Conservation (phyloP, 192 early-diverging fungal genomes). For the Coemansia sp. region DNA sequence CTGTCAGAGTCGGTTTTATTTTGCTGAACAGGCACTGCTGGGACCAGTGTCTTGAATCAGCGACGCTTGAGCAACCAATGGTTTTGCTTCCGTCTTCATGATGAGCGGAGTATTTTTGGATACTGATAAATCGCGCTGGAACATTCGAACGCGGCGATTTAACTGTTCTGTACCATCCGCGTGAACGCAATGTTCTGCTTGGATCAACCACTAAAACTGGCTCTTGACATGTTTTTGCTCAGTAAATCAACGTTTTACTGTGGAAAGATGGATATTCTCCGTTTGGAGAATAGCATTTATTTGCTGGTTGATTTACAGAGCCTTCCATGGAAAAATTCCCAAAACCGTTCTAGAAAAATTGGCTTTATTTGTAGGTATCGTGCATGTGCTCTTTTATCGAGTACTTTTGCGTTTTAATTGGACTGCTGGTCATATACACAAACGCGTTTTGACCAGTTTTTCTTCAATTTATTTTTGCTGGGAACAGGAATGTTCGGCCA, state of each 20-base stretch:
- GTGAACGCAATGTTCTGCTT: not conserved
- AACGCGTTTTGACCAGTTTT: not conserved
- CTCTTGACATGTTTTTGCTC: not conserved
- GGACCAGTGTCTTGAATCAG: too few species aligned
- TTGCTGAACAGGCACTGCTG: too few species aligned
- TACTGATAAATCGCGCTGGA: slow-evolving; percentile 7
- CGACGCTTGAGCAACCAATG: not conserved
- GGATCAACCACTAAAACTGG: not conserved
- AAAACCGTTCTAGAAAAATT: slow-evolving; percentile 1
- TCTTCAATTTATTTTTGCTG: not conserved
- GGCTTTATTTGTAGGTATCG: not conserved
- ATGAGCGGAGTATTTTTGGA: slow-evolving; percentile 2
- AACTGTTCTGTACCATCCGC: not conserved
- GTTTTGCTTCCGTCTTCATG: not conserved
- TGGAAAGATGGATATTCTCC: slow-evolving; percentile 4
- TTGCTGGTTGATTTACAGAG: not conserved
- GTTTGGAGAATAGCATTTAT: not conserved
- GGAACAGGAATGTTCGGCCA: not conserved
- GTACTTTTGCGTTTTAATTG: not conserved
- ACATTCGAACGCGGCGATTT: slow-evolving; percentile 10
- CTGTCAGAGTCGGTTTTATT: too few species aligned
- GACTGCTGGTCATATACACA: too few species aligned
- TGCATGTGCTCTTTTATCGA: not conserved
- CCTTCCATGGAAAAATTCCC: not conserved
- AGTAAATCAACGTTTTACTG: not conserved